Evolutionary conservation across 805 yeast genomes (phyloP).

Genomic region (Millerozyma acaciae): DNA sequence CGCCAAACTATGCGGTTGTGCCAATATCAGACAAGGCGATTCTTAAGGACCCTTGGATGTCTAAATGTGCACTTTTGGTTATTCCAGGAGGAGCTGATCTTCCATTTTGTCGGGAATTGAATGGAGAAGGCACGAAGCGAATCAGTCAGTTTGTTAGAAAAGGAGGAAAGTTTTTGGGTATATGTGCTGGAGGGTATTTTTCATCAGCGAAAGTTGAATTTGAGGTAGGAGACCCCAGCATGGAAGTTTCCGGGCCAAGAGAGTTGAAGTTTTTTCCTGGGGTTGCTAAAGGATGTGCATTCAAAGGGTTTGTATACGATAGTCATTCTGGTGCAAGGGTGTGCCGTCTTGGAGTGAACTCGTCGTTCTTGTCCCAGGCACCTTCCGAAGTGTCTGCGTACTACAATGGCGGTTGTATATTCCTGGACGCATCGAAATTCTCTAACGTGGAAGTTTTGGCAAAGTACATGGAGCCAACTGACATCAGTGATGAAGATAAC

Average conservation of each 20-base stretch:
- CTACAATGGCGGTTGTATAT: slow-evolving; percentile 88
- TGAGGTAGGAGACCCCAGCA: slow-evolving; percentile 61
- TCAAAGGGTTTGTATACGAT: slow-evolving; percentile 73
- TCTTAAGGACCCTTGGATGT: slow-evolving; percentile 81
- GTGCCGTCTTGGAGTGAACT: slow-evolving; percentile 40
- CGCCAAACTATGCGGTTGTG: slow-evolving; percentile 86
- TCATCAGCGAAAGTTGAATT: slow-evolving; percentile 75
- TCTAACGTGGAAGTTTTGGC: slow-evolving; percentile 71
- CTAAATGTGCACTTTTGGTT: slow-evolving; percentile 73
- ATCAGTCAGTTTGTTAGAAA: slow-evolving; percentile 61
- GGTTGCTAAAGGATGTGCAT: slow-evolving; percentile 75
- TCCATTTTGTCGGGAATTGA: slow-evolving; percentile 71
- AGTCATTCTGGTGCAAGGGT: slow-evolving; percentile 74
- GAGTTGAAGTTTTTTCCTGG: slow-evolving; percentile 86
- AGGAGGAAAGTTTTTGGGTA: slow-evolving; percentile 84
- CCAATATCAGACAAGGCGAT: slow-evolving; percentile 62
- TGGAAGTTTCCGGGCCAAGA: slow-evolving; percentile 84
- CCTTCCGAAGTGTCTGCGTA: slow-evolving; percentile 39
- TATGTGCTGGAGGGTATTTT: slow-evolving; percentile 95
- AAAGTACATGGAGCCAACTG: slow-evolving; percentile 51
- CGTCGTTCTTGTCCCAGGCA: slow-evolving; percentile 23
- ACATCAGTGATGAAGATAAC: slow-evolving; percentile 40
- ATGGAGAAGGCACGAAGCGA: slow-evolving; percentile 61
- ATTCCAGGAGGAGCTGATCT: slow-evolving; percentile 97
- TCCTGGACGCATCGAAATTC: slow-evolving; percentile 66